These are phyloP conservation scores for Coelastrella sp. DNA, from an alignment of 139 green algal genomes.

Conservation along the genomic window DNA sequence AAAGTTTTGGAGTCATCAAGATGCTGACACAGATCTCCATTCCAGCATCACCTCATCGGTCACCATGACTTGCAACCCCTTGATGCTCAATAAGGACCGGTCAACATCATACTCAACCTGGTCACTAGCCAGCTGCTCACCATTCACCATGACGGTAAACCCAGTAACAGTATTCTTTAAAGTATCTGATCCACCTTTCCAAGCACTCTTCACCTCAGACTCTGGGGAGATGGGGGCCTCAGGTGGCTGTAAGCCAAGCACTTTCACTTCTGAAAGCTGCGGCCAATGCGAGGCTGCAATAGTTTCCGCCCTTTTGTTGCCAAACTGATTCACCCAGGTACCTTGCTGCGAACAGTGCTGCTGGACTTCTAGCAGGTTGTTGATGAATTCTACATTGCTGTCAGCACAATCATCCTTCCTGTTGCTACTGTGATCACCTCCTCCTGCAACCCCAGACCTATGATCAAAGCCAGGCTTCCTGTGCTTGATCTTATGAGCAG, in stretches of 20 bases:
- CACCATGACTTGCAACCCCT: not conserved
- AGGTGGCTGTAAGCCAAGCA: not conserved
- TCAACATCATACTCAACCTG: not conserved
- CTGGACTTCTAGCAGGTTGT: no score
- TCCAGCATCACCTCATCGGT: not conserved
- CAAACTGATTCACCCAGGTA: not conserved
- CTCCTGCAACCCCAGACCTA: no score
- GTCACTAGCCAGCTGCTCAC: not conserved
- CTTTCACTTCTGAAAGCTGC: not conserved
- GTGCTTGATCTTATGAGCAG: not conserved
- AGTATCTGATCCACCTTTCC: no score
- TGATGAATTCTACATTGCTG: no score
- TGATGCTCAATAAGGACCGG: not conserved
- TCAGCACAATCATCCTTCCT: no score
- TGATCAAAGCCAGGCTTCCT: not conserved
- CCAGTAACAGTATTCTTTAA: not conserved
- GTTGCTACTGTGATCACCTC: no score
- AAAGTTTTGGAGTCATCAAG: not conserved
- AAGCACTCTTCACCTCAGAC: not conserved
- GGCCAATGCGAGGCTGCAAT: not conserved
- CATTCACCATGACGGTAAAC: not conserved
- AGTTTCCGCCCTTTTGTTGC: not conserved
- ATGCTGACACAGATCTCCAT: not conserved
- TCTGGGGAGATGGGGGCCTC: not conserved
- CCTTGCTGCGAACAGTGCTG: not conserved